Evolutionary conservation across 129 eudicot species (phyloP).

Genomic region (Escallonia rubra): DNA sequence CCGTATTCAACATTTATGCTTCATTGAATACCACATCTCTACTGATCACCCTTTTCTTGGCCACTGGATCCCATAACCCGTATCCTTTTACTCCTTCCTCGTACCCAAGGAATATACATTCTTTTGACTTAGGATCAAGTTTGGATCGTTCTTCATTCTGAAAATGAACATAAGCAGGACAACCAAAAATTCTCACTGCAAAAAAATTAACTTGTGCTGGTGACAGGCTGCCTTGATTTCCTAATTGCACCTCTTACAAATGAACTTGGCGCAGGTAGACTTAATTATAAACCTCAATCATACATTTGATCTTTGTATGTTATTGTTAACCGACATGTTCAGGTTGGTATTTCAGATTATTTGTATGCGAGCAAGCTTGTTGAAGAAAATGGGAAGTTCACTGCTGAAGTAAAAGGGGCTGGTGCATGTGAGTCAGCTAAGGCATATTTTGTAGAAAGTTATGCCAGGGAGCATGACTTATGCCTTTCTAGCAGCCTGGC

Average conservation of each 20-base stretch:
- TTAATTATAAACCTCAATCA: background rate
- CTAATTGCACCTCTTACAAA: background rate
- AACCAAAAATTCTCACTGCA: too few species aligned
- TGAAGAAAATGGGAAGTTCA: background rate
- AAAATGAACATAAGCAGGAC: too few species aligned
- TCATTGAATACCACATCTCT: too few species aligned
- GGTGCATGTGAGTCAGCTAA: background rate
- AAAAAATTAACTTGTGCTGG: too few species aligned
- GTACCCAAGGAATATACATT: too few species aligned
- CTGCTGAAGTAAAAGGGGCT: background rate
- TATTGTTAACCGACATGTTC: too few species aligned
- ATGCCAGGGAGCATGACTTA: background rate
- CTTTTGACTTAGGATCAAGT: too few species aligned
- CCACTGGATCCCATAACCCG: too few species aligned
- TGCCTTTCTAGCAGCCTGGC: background rate
- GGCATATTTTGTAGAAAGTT: background rate
- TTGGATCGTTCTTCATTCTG: too few species aligned
- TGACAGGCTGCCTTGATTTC: background rate
- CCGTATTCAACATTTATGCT: too few species aligned
- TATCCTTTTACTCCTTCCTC: too few species aligned
- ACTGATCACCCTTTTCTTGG: too few species aligned
- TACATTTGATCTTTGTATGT: background rate
- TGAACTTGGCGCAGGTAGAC: constrained; percentile 2
- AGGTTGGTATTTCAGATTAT: background rate
- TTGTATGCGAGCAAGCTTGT: background rate